Base-by-base conservation (phyloP, 257 asterid species). In the Solanum verrucosum region DNA sequence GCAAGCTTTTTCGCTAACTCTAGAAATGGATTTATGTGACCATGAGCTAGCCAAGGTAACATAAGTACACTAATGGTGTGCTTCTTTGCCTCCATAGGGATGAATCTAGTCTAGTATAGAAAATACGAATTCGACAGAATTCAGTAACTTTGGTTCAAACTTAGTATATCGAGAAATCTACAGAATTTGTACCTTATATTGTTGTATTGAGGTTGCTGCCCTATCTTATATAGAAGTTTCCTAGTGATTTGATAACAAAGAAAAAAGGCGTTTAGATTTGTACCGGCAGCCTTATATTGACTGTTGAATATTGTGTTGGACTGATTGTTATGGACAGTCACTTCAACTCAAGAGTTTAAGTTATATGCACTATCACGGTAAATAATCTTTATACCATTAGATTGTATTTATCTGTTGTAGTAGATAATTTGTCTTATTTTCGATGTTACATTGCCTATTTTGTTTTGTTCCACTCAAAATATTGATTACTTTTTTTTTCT, bases 1-100 rank as follows among this genome's bases (percentile, higher is more conserved):
- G 91, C 3, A 18, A 92, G 92, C 2, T 92, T 89, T 37, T 92
- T 90, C 70, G 95, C 93, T 21, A 92, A 88, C 59, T 91, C 92
- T 27, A 86, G 83, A 37, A 68, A 70, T 68, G 88, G 88, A 86
- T 27, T 86, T 33, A 86, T 86, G 70, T 86, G 88, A 9, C 88
- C 88, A 52, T 70, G 83, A 6, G 88, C 88, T 75, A 86, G 65
- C 27, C 60, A 86, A 13, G 88, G 88, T 73, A 86, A 46, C 83
- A 86, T 86, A 7, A 86, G 23, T 21, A 70, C 34, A 23, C 83
- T 70, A 42, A 42, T 40, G 5, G 35, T 78, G n/a, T 40, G 27
- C 20, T 25, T n/a, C 72, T 86, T 21, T 8, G 73, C 87, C 89
- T 37, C 87, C 90, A 89, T 86, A 0, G 14, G 33, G 9, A 44